Evolutionary conservation across 495 filamentous ascomycete species (phyloP).

Genomic region (Lentithecium fluviatile): DNA sequence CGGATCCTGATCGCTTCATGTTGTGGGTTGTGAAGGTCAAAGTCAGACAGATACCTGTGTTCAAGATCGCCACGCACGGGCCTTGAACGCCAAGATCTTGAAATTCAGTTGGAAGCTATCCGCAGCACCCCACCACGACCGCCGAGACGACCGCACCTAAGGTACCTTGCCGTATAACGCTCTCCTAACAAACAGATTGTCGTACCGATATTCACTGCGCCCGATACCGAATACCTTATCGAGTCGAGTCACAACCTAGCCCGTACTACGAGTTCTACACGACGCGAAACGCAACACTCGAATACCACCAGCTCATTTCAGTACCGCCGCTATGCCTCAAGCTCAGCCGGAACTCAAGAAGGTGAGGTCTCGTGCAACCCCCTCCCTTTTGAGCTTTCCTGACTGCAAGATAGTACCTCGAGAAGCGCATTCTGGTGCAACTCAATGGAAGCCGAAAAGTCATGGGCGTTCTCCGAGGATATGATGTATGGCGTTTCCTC

Average conservation of each 20-base stretch:
- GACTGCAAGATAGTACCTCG: conserved; percentile 73
- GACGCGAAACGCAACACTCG: background rate
- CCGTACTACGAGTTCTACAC: background rate
- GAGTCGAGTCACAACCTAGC: background rate
- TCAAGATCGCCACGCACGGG: background rate
- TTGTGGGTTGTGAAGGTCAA: background rate
- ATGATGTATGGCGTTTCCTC: conserved; percentile 64
- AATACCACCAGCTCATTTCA: conserved; percentile 5
- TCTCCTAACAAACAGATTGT: too few species aligned
- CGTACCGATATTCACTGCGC: too few species aligned
- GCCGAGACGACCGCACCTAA: background rate
- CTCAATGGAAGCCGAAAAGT: conserved; percentile 97
- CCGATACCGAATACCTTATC: too few species aligned
- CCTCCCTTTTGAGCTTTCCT: background rate
- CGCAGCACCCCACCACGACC: background rate
- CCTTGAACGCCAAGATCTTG: conserved; percentile 1
- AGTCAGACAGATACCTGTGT: background rate
- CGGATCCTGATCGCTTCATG: conserved; percentile 66
- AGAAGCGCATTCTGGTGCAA: conserved; percentile 97
- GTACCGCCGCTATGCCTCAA: conserved; percentile 80
- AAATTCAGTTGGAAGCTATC: background rate
- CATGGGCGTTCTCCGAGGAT: conserved; percentile 88
- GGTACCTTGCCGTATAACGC: background rate
- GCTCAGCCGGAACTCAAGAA: conserved; percentile 99
- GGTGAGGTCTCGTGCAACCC: conserved; percentile 51